Conservation (phyloP, 129 eudicot species). For the Chrysanthemum seticuspe region DNA sequence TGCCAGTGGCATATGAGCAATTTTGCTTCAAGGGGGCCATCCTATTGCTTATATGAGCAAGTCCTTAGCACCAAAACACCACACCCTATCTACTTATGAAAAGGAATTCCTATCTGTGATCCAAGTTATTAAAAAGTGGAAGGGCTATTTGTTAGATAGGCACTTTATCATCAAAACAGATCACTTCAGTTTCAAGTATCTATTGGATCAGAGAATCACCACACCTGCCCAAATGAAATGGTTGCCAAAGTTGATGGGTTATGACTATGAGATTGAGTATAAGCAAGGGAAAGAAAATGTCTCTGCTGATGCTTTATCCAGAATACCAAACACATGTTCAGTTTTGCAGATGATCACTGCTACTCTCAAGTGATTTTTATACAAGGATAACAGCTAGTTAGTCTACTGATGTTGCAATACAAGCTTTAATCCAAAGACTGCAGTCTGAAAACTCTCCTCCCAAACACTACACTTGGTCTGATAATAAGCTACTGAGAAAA, state of each 20-base stretch:
- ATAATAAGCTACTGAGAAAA: no score
- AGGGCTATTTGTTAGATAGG: background rate
- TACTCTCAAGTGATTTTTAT: background rate
- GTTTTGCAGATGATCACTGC: background rate
- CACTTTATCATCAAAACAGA: background rate
- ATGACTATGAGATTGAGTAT: background rate
- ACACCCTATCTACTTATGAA: no score
- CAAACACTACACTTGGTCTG: no score
- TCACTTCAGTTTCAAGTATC: background rate
- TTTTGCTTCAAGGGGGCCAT: background rate
- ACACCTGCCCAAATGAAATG: no score
- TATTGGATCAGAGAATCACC: background rate
- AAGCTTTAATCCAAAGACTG: no score
- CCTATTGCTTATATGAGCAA: background rate
- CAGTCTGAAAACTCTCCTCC: no score
- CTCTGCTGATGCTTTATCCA: background rate
- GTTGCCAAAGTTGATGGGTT: background rate
- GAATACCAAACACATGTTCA: background rate
- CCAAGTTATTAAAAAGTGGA: background rate
- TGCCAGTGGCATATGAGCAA: background rate
- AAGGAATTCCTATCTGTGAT: background rate
- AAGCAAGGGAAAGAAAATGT: background rate
- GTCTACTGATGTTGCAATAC: background rate
- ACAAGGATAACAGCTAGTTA: background rate
- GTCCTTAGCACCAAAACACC: background rate